Evolutionary conservation across 2,329 filamentous ascomycete genomes (phyloP).

Genomic region (Pseudogymnoascus sp.): DNA sequence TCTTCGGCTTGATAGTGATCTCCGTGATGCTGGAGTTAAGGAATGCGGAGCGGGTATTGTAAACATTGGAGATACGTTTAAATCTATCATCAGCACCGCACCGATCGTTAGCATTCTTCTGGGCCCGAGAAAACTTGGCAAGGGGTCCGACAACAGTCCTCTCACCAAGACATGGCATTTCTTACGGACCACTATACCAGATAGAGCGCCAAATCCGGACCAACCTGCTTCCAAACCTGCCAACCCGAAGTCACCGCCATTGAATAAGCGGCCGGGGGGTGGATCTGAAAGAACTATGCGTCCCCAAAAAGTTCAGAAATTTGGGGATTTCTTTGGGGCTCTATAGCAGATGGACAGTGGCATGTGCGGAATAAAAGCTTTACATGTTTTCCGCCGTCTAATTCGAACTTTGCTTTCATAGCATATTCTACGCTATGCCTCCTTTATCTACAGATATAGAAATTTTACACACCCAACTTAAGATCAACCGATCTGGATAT

Average conservation of each 20-base stretch:
- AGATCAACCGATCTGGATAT: neutral
- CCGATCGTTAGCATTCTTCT: constrained; percentile 3
- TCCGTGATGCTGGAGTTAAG: neutral
- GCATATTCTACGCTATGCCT: neutral
- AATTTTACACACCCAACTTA: neutral
- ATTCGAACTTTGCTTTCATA: neutral
- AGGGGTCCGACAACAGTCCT: neutral
- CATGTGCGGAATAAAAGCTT: neutral
- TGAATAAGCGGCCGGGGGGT: neutral
- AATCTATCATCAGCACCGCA: neutral
- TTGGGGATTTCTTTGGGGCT: neutral
- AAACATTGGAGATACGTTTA: neutral
- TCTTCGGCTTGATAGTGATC: neutral
- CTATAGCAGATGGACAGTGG: neutral
- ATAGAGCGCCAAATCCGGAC: neutral
- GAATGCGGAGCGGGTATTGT: neutral
- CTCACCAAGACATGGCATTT: neutral
- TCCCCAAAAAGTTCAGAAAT: neutral
- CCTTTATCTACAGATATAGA: neutral
- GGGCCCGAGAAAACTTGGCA: neutral
- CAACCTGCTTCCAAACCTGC: neutral
- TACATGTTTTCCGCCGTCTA: neutral
- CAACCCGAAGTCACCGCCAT: neutral
- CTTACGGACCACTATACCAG: neutral
- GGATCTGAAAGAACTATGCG: neutral